Evolutionary conservation across 805 yeast species (phyloP), one percentile per base, ranked within the genome.

Genomic region (Metschnikowia continentalis): DNA sequence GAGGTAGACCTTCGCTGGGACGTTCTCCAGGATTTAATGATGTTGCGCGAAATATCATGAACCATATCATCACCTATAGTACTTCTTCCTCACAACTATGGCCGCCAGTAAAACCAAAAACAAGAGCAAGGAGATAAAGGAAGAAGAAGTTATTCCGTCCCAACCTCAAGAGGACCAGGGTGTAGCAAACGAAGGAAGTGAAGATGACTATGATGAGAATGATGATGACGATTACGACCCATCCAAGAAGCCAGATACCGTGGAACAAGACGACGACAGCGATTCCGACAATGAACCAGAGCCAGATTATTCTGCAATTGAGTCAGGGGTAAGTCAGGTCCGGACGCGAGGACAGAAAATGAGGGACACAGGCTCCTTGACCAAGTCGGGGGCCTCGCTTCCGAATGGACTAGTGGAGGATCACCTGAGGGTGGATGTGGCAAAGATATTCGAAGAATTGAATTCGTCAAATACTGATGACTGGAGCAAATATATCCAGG

Each of bases 331-430:
- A 13, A 86, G 90, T 0, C 75, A 84, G 48, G 78, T 88, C 35
- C 80, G 81, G 59, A 88, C 96, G 0, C 74, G 96, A 56, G 75
- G 80, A 20, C 92, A 84, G 55, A 66, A 86, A 43, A 68, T 67
- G 30, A 53, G 70, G 20, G 87, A 82, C 17, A 50, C 50, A 23
- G 26, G 41, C 20, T 39, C 20, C 15, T 22, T n/a, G 19, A 26
- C 33, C 23, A 33, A 17, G 47, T 35, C 47, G 15, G 42, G 44
- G 41, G 38, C 50, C 5, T 15, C 39, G 32, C 50, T 33, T 20
- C 32, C 33, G 3, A 30, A 30, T 5, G 56, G 55, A 10, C 54
- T 61, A 39, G 54, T 56, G 2, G 49, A 58, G 48, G 55, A 61
- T 46, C 42, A 53, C 35, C 59, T 55, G 54, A 59, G 58, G 14